Base-by-base conservation (phyloP, 768 basidiomycete species). In the Boletus subparvulus region DNA sequence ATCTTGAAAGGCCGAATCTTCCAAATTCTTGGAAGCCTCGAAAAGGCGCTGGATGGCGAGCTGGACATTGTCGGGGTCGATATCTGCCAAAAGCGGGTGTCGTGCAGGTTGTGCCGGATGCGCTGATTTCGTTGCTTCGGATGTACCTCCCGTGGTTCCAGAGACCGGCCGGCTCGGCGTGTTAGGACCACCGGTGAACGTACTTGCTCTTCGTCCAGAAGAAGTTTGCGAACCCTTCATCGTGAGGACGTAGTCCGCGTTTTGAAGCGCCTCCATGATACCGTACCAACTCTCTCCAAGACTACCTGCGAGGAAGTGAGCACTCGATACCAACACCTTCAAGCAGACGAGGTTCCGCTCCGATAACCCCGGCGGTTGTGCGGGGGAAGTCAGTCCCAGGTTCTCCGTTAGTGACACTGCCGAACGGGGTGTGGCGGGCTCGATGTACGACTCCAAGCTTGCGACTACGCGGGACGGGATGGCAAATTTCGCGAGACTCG, bases 231-330 rank as follows among this genome's bases (percentile, higher is more conserved):
- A 74, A 3, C 78, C 83, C 71, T 85, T 88, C 63, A 80, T 76
- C 10, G 83, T 83, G 19, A 98, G 77, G 19, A 99, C 90, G 64
- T 94, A 94, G 64, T 96, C 94, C 8, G 96, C 95, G 61, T 94
- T 98, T 74, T 98, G 96, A 24, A 98, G 74, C 1, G 89, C 85
- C 66, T 98, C 95, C 50, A 98, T 77, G 10, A 98, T 82, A 44
- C 87, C 81, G 69, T 92, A 96, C 96, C 96, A 98, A 57, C 89
- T 92, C 55, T 86, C 82, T n/a, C 87, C 93, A 7, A 97, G 80
- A 54, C 87, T 88, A 0, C 90, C 91, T 0, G 92, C 90, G 10
- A 98, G 79, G 69, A 90, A 90, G 28, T 92, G 74, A 1, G 90
- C 86, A 58, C 87, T 87, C 0, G 83, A 79, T 9, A 97, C 78